Evolutionary conservation across 2,329 filamentous ascomycete genomes (phyloP).

Genomic region (Cryphonectria radicalis): DNA sequence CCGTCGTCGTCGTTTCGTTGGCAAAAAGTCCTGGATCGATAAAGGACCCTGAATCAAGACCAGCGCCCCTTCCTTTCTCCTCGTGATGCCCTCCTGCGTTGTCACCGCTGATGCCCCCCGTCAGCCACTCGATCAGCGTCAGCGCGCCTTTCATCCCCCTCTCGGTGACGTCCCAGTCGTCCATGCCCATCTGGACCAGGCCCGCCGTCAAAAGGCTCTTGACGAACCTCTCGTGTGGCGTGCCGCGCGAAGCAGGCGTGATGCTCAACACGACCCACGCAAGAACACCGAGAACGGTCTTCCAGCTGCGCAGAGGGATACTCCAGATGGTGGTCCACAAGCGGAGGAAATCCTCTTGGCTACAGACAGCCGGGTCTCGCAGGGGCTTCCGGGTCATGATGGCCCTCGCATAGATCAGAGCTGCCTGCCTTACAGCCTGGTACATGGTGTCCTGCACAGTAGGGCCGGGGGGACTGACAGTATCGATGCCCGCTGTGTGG

Average conservation of each 20-base stretch:
- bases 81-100: not conserved
- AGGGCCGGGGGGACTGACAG: not conserved
- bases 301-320: conserved; percentile 51
- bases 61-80: conserved; percentile 4
- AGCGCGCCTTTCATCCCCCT: conserved; percentile 44
- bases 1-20: not conserved
- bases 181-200: conserved; percentile 50
- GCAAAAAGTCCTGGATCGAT: conserved; percentile 3
- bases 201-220: conserved; percentile 50
- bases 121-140: conserved; percentile 49
- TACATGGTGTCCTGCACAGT: conserved; percentile 49
- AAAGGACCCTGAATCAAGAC: conserved; percentile 1
- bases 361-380: conserved; percentile 41
- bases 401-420: conserved; percentile 53
- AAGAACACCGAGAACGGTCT: conserved; percentile 52
- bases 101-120: conserved; percentile 27
- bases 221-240: conserved; percentile 48
- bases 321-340: conserved; percentile 55
- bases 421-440: conserved; percentile 49
- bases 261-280: conserved; percentile 52
- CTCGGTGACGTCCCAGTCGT: conserved; percentile 52
- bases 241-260: conserved; percentile 44
- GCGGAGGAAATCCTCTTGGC: conserved; percentile 43
- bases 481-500: not conserved
- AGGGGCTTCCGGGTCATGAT: conserved; percentile 49